Evolutionary conservation across 345 rosid species (phyloP).

Genomic region (Melaleuca quinquenervia): DNA sequence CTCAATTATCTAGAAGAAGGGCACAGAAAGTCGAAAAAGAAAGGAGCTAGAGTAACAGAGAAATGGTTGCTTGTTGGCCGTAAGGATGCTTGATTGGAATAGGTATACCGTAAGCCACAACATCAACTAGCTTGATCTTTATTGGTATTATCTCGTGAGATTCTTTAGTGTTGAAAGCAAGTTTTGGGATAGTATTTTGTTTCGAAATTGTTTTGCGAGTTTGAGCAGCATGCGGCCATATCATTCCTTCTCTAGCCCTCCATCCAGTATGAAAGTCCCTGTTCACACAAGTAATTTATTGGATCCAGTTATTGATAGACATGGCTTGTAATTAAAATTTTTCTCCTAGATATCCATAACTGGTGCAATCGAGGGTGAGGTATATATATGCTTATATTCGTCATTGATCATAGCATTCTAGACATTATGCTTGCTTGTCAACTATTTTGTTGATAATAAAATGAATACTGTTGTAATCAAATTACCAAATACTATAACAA

Average conservation of each 20-base stretch:
- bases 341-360: not conserved
- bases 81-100: not conserved
- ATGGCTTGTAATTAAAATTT: not conserved
- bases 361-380: not conserved
- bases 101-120: not conserved
- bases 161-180: too few relatives aligned
- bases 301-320: not conserved
- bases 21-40: not conserved
- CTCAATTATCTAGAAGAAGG: not conserved
- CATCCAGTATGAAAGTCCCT: too few relatives aligned
- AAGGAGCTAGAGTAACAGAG: not conserved
- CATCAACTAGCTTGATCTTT: not conserved
- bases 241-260: too few relatives aligned
- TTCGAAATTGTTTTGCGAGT: too few relatives aligned
- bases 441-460: not conserved
- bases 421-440: not conserved
- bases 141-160: too few relatives aligned
- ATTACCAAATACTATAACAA: not conserved
- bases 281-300: not conserved
- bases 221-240: too few relatives aligned
- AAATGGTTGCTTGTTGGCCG: not conserved
- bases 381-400: not conserved
- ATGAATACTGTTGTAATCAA: not conserved
- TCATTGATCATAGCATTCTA: not conserved
- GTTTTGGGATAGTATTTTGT: too few relatives aligned